Conservation (phyloP, 257 asterid species). For the Rhazya stricta region DNA sequence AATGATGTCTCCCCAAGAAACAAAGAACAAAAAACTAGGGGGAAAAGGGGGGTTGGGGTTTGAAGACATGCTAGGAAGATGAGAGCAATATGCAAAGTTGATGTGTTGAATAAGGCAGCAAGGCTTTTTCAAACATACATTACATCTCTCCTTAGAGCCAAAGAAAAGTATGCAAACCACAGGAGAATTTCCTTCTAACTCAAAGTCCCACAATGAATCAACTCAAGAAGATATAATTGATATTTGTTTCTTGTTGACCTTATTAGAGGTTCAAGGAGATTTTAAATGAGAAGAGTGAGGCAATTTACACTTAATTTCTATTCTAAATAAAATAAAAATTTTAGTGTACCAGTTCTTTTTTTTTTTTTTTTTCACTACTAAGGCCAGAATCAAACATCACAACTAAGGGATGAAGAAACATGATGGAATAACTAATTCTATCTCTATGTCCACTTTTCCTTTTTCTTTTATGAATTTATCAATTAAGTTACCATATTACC, state of each 20-base stretch:
- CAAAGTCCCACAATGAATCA: not conserved
- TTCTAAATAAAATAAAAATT: too few relatives aligned
- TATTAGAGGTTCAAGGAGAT: too few relatives aligned
- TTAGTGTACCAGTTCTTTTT: too few relatives aligned
- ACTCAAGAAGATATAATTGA: not conserved
- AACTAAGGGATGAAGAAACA: not conserved
- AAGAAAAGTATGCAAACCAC: slow-evolving; percentile 6
- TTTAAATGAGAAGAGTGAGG: not conserved
- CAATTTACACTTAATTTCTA: too few relatives aligned
- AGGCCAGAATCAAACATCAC: not conserved
- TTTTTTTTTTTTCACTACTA: not conserved
- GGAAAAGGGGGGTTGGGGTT: not conserved
- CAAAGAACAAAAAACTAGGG: too few relatives aligned
- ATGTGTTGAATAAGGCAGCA: slow-evolving; percentile 20
- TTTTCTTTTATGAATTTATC: too few relatives aligned
- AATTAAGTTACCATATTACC: too few relatives aligned
- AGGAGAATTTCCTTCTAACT: not conserved
- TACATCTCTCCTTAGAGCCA: slow-evolving; percentile 21
- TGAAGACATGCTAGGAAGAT: not conserved
- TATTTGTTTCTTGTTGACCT: not conserved
- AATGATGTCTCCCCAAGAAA: too few relatives aligned
- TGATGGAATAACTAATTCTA: not conserved
- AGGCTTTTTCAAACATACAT: slow-evolving; percentile 12
- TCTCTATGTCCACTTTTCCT: too few relatives aligned
- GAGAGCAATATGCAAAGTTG: slow-evolving; percentile 6